Evolutionary conservation across 345 rosid species (phyloP), one percentile per base, ranked within the genome.

Genomic region (Eucalyptus regnans): DNA sequence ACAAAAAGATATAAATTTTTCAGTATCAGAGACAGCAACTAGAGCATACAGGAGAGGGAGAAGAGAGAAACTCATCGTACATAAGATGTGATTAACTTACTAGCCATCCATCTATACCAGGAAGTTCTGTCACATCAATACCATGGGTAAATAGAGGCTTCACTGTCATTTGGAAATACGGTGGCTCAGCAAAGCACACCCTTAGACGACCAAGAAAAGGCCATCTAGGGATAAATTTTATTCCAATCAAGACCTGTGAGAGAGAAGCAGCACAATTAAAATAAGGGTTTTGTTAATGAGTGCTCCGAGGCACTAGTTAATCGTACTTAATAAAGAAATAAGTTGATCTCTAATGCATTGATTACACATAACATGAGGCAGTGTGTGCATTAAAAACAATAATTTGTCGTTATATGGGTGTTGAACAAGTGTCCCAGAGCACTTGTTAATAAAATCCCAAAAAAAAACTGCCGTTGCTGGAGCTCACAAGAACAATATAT

Each of bases 101-200:
- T 23, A 98, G 97, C 99, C 99, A 98, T 90, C 99, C 99, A 87
- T 97, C 99, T 80, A 98, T 96, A 80, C 98, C 99, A 62, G 99
- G 99, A 92, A 98, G 92, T 88, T 92, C 99, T 68, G 99, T 91
- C 68, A 98, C 99, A 92, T 98, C 96, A 88, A 97, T 89, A 71
- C 99, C 99, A 88, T 94, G 99, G 58, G 94, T 92, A 88, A 91
- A 92, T 71, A 98, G 71, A 51, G 99, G 99, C 91, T 98, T 98
- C 71, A 96, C 99, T 18, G 95, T 96, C 99, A 97, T 96, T 91
- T 97, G 99, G 88, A 98, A 97, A 90, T 97, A 98, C 7, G 99
- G 99, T 86, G 99, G 99, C 95, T 97, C 99, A 48, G 96, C 95
- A 93, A 98, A 98, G 95, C 99, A 98, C 52, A 98, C 94, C 66